Conservation (phyloP, 257 asterid genomes). For the Leonotis leonurus region DNA sequence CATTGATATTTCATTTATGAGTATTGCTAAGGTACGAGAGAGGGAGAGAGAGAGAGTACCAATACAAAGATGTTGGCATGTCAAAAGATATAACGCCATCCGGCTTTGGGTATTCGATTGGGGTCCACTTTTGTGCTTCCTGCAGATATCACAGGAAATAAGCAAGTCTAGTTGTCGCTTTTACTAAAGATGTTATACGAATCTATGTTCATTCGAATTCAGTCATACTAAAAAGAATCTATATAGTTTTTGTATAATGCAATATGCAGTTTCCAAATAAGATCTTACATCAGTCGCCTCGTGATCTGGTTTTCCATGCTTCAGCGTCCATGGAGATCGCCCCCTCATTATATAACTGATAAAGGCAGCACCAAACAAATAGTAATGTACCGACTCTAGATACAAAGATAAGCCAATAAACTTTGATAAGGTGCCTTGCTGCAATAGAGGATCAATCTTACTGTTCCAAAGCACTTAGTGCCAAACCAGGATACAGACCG, state of each 20-base stretch:
- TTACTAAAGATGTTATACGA: neutral
- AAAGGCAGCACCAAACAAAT: constrained; percentile 16
- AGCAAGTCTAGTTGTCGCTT: neutral
- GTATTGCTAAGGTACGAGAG: neutral
- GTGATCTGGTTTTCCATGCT: constrained; percentile 92
- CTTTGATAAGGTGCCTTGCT: neutral
- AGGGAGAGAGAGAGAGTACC: constrained; percentile 39
- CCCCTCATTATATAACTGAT: constrained; percentile 79
- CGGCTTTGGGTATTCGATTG: constrained; percentile 82
- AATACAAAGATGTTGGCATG: constrained; percentile 73
- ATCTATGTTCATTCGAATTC: neutral
- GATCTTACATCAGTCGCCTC: constrained; percentile 67
- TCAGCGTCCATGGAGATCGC: constrained; percentile 84
- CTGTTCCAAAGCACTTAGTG: constrained; percentile 79
- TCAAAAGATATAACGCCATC: constrained; percentile 83
- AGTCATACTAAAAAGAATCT: too few relatives aligned
- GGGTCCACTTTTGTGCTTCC: constrained; percentile 59
- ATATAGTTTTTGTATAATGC: too few relatives aligned
- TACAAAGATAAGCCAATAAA: neutral
- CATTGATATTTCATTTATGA: neutral
- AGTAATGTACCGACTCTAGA: neutral
- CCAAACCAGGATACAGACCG: constrained; percentile 88
- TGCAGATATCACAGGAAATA: constrained; percentile 26
- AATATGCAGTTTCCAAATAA: neutral
- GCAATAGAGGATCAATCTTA: constrained; percentile 33